These are phyloP conservation scores for Veloboletus limbatus DNA, from an alignment of 1,284 basidiomycete genomes.

Conservation along the genomic window DNA sequence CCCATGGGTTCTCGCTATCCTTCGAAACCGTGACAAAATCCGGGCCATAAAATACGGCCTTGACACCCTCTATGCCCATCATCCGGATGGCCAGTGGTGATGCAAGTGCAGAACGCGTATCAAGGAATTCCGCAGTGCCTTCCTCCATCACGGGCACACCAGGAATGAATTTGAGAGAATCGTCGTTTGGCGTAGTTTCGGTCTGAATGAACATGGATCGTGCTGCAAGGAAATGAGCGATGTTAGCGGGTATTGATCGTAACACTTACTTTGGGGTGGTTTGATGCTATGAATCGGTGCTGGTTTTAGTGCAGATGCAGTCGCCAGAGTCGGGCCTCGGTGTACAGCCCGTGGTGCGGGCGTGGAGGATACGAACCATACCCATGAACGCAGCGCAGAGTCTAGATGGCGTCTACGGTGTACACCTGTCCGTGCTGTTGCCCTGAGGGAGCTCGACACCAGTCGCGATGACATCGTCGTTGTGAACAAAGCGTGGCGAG, in stretches of 20 bases:
- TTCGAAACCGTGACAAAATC: slow-evolving; percentile 98
- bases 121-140: slow-evolving; percentile 92
- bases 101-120: slow-evolving; percentile 76
- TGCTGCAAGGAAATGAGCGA: slow-evolving; percentile 40
- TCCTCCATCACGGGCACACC: slow-evolving; percentile 85
- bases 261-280: slow-evolving; percentile 28
- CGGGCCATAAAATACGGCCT: slow-evolving; percentile 90
- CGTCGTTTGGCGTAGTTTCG: slow-evolving; percentile 95
- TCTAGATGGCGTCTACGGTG: slow-evolving; percentile 6
- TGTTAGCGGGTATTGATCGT: background rate
- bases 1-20: slow-evolving; percentile 83
- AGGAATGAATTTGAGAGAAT: slow-evolving; percentile 97
- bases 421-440: slow-evolving; percentile 1
- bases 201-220: slow-evolving; percentile 98
- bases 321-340: slow-evolving; percentile 37
- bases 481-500: slow-evolving; percentile 1
- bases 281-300: slow-evolving; percentile 6
- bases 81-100: slow-evolving; percentile 93
- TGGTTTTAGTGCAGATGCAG: slow-evolving; percentile 32
- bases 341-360: slow-evolving; percentile 24
- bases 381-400: slow-evolving; percentile 22
- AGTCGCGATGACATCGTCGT: slow-evolving; percentile 24
- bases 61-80: slow-evolving; percentile 91
- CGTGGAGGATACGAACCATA: slow-evolving; percentile 27
- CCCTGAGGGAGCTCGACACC: slow-evolving; percentile 19